Conservation (phyloP, 768 basidiomycete genomes). For the Rhodotorula diobovata region DNA sequence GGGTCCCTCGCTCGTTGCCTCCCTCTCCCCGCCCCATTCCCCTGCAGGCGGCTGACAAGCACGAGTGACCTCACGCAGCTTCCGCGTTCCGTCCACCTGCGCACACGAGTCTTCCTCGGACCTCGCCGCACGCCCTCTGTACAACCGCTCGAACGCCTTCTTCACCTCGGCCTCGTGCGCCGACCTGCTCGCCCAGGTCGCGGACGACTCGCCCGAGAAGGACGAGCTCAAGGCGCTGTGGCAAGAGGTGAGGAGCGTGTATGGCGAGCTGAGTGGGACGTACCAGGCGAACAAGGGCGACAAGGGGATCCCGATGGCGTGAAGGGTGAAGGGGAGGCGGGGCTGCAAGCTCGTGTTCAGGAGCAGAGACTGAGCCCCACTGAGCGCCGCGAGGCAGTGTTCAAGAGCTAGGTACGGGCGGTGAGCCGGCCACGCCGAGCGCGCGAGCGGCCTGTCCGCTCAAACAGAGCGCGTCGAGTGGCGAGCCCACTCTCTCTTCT, state of each 20-base stretch:
- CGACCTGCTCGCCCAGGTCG: constrained; percentile 31
- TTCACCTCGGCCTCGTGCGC: constrained; percentile 33
- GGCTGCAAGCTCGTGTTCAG: too few species aligned
- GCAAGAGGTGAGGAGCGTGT: constrained; percentile 28
- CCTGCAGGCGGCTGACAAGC: neutral
- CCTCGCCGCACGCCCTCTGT: constrained; percentile 37
- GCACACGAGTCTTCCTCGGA: constrained; percentile 17
- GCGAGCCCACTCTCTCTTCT: too few species aligned
- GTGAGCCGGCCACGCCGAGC: too few species aligned
- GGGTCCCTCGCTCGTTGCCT: constrained; percentile 27
- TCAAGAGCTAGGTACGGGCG: too few species aligned
- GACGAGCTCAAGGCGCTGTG: constrained; percentile 15
- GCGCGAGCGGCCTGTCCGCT: too few species aligned
- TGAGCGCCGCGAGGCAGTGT: too few species aligned
- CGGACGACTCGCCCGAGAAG: constrained; percentile 13
- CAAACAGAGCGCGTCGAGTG: too few species aligned
- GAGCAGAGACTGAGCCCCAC: too few species aligned
- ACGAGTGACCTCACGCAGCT: neutral
- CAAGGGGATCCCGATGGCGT: constrained; percentile 41
- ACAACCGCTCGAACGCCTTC: constrained; percentile 43
- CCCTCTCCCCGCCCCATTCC: too few species aligned
- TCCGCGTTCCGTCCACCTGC: constrained; percentile 1
- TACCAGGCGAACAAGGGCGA: constrained; percentile 42
- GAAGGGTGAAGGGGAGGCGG: too few species aligned
- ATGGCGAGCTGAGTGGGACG: constrained; percentile 36